phyloP scores from a whole-genome alignment of 2,329 filamentous ascomycete genomes.

The Fusarium tanahbumbuense region DNA sequence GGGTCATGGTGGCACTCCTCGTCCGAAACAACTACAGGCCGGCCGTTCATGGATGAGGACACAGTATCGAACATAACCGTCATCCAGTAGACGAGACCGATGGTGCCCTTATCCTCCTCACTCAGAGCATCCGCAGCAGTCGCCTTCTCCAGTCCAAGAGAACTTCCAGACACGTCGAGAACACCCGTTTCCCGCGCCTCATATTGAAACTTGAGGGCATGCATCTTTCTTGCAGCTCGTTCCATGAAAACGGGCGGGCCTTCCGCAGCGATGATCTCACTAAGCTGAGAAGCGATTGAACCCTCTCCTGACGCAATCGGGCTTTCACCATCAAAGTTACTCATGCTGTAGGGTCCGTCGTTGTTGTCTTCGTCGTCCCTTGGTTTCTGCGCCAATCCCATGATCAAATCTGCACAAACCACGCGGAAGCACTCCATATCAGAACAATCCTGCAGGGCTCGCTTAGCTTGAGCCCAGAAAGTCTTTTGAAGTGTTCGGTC shows the following conservation, averaged over 20 bases:
- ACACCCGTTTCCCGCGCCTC: constrained; percentile 47
- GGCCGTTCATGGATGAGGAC: constrained; percentile 63
- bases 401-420: constrained; percentile 55
- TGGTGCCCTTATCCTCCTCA: constrained; percentile 56
- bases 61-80: constrained; percentile 70
- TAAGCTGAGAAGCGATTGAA: constrained; percentile 49
- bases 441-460: constrained; percentile 51
- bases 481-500: constrained; percentile 53
- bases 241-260: constrained; percentile 51
- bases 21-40: constrained; percentile 53
- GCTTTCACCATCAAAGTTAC: constrained; percentile 33
- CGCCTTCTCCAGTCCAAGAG: constrained; percentile 42
- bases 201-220: constrained; percentile 52
- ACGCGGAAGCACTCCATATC: constrained; percentile 56
- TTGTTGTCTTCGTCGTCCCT: constrained; percentile 44
- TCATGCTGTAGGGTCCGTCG: constrained; percentile 25
- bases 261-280: constrained; percentile 45
- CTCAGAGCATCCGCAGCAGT: constrained; percentile 39
- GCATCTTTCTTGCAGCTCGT: constrained; percentile 54
- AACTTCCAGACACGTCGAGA: constrained; percentile 43
- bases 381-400: constrained; percentile 54
- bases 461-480: constrained; percentile 55
- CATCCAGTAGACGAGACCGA: constrained; percentile 69
- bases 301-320: constrained; percentile 40
- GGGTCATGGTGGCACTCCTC: constrained; percentile 56